A percentile compares a stretch with the other conserved stretches of the same genome.
Conservation (phyloP, 495 filamentous ascomycete species). For the Tuber melanosporum region DNA sequence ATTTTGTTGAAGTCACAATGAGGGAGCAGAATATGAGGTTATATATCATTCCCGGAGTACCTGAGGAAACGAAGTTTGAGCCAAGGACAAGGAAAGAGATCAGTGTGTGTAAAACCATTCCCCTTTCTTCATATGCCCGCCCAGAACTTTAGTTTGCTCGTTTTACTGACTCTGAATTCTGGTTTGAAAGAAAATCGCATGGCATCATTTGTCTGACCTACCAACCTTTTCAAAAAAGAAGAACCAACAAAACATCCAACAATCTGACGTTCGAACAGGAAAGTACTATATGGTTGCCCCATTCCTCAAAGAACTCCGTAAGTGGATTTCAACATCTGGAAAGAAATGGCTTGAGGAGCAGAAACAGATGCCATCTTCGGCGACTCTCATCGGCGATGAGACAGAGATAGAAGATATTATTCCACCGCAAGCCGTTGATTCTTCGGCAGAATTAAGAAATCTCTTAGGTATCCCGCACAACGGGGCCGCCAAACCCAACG, state of each 20-base stretch:
- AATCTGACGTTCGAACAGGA: constrained; percentile 55
- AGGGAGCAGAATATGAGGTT: constrained; percentile 85
- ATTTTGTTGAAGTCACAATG: constrained; percentile 77
- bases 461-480: constrained; percentile 18
- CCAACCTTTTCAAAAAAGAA: constrained; percentile 71
- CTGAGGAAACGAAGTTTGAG: constrained; percentile 76
- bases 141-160: constrained; percentile 11
- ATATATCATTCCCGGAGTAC: constrained; percentile 81
- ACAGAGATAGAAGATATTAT: constrained; percentile 29
- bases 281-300: constrained; percentile 98
- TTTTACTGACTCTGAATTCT: constrained; percentile 1
- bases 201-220: constrained; percentile 82
- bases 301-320: constrained; percentile 76
- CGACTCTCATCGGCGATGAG: constrained; percentile 33
- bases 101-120: constrained; percentile 48
- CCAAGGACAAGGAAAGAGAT: constrained; percentile 94
- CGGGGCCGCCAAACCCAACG: constrained; percentile 6
- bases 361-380: constrained; percentile 23
- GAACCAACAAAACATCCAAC: constrained; percentile 50
- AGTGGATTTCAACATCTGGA: constrained; percentile 81
- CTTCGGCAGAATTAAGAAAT: constrained; percentile 13
- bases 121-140: background rate
- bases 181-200: constrained; percentile 61
- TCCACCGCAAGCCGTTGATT: constrained; percentile 9
- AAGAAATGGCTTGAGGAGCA: constrained; percentile 54